Evolutionary conservation across 1,139 yeast species (phyloP).

Genomic region (Geotrichum cucujoidarum): DNA sequence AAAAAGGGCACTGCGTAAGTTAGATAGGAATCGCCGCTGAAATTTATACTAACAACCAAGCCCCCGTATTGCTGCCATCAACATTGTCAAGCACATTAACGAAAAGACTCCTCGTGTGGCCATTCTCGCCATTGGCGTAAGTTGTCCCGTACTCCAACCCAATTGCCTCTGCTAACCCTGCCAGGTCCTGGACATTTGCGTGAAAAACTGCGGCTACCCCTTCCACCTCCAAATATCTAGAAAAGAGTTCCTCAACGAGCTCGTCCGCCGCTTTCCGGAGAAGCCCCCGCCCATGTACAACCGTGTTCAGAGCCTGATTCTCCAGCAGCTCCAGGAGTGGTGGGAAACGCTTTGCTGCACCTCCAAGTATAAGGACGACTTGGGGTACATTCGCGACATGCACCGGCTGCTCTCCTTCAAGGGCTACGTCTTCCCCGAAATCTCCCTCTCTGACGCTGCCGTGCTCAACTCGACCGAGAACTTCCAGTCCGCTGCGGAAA

Average conservation of each 20-base stretch:
- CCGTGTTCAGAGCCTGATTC: slow-evolving; percentile 73
- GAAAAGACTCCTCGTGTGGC: slow-evolving; percentile 78
- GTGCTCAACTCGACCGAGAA: slow-evolving; percentile 90
- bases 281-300: slow-evolving; percentile 85
- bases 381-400: slow-evolving; percentile 92
- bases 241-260: slow-evolving; percentile 87
- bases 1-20: slow-evolving; percentile 71
- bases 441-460: slow-evolving; percentile 85
- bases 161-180: background rate
- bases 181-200: slow-evolving; percentile 71
- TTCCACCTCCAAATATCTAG: slow-evolving; percentile 91
- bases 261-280: slow-evolving; percentile 91
- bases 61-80: slow-evolving; percentile 89
- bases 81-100: slow-evolving; percentile 80
- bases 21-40: background rate
- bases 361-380: slow-evolving; percentile 83
- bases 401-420: slow-evolving; percentile 82
- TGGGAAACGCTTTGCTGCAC: slow-evolving; percentile 90
- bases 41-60: slow-evolving; percentile 19
- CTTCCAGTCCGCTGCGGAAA: slow-evolving; percentile 81
- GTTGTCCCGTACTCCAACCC: background rate
- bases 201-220: slow-evolving; percentile 96
- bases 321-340: slow-evolving; percentile 96
- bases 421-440: slow-evolving; percentile 88
- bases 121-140: slow-evolving; percentile 48